Evolutionary conservation across 305 asterid species (phyloP).

Genomic region (Plantago rigida): DNA sequence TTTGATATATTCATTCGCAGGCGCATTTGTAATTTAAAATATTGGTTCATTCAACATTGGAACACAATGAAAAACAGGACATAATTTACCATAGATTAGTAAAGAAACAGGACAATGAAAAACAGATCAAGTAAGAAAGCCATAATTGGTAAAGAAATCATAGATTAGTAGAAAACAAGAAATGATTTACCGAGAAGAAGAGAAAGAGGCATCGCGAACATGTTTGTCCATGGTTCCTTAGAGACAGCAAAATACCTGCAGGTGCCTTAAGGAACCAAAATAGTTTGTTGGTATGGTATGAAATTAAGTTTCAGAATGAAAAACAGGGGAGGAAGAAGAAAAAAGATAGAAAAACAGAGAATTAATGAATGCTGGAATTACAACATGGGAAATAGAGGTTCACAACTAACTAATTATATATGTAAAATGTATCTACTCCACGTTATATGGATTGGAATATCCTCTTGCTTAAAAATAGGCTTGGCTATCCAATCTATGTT

Average conservation of each 20-base stretch:
- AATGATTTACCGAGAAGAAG: slow-evolving; percentile 37
- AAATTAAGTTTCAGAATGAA: background rate
- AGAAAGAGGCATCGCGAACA: slow-evolving; percentile 31
- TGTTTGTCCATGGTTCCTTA: slow-evolving; percentile 53
- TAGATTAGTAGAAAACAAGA: no score
- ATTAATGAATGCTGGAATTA: background rate
- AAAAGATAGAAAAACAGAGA: background rate
- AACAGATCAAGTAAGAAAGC: background rate
- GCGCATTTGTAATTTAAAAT: no score
- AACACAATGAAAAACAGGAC: no score
- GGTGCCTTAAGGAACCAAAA: slow-evolving; percentile 41
- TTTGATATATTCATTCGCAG: no score
- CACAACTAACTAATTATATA: slow-evolving; percentile 22
- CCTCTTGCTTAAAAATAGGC: slow-evolving; percentile 32
- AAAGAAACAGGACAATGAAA: no score
- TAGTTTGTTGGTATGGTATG: slow-evolving; percentile 17
- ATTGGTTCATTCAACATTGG: no score
- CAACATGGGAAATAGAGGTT: slow-evolving; percentile 31
- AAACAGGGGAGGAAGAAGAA: slow-evolving; percentile 26
- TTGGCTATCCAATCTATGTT: slow-evolving; percentile 4
- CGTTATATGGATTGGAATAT: slow-evolving; percentile 31
- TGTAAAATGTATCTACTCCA: slow-evolving; percentile 9
- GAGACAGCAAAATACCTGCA: slow-evolving; percentile 28
- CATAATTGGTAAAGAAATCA: background rate
- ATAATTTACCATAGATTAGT: no score